Percentiles rank a stretch among this genome's conserved stretches.
These are phyloP conservation scores for Tricholoma furcatifolium DNA, from an alignment of 768 basidiomycete genomes.

Conservation along the genomic window DNA sequence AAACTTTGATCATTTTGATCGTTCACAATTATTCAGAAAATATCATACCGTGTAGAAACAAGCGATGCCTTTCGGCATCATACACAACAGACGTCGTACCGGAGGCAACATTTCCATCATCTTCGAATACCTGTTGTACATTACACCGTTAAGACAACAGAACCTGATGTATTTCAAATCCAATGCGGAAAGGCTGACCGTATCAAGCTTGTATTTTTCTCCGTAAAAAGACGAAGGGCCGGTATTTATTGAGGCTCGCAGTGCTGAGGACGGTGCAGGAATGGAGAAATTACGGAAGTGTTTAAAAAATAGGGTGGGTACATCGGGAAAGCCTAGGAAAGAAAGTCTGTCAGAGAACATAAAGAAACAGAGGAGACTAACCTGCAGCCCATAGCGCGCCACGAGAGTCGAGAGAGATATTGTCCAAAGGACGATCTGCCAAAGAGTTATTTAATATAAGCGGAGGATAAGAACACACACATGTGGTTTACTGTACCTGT, in stretches of 20 bases:
- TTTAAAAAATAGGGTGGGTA: conserved; percentile 27
- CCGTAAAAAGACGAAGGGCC: conserved; percentile 53
- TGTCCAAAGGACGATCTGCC: conserved; percentile 56
- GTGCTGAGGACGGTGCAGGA: conserved; percentile 45
- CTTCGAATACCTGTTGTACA: conserved; percentile 57
- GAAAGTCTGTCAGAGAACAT: neutral
- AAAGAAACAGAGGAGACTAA: conserved; percentile 21
- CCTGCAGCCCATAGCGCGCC: conserved; percentile 66
- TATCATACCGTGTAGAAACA: conserved; percentile 60
- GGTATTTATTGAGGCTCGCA: conserved; percentile 53
- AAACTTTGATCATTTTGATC: neutral
- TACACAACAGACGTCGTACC: conserved; percentile 57
- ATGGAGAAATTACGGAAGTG: conserved; percentile 43
- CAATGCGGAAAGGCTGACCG: conserved; percentile 31
- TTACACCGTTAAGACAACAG: neutral
- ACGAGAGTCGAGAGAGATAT: conserved; percentile 55
- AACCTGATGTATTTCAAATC: neutral
- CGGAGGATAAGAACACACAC: neutral
- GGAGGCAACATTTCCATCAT: conserved; percentile 56
- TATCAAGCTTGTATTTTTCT: conserved; percentile 58
- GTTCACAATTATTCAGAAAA: neutral
- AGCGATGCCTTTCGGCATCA: conserved; percentile 43
- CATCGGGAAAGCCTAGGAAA: conserved; percentile 41
- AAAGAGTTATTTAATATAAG: conserved; percentile 1
- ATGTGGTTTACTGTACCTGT: conserved; percentile 39